Evolutionary conservation across 371 early-diverging fungal species (phyloP).

Genomic region (Apophysomyces variabilis): DNA sequence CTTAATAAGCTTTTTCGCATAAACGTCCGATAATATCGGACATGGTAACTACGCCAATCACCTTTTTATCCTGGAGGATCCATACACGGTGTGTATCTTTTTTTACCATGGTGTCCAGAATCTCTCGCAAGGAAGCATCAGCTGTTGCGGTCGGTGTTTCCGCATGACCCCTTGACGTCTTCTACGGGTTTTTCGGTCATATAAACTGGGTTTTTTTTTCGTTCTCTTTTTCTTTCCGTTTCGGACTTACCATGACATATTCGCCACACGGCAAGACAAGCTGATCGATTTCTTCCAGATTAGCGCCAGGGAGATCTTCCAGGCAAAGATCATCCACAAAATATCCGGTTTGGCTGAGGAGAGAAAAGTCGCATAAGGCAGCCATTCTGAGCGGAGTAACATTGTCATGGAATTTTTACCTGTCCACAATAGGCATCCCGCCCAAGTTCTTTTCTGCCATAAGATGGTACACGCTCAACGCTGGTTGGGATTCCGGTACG

Average conservation of each 20-base stretch:
- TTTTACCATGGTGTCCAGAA: slow-evolving; percentile 44
- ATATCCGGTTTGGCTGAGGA: slow-evolving; percentile 13
- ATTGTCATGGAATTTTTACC: slow-evolving; percentile 20
- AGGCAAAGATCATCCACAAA: slow-evolving; percentile 51
- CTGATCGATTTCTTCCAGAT: slow-evolving; percentile 41
- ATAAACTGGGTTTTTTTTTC: not conserved
- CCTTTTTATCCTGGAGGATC: slow-evolving; percentile 48
- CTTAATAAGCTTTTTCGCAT: slow-evolving; percentile 26
- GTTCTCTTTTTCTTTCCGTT: slow-evolving; percentile 2
- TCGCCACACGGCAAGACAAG: slow-evolving; percentile 47
- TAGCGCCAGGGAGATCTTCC: slow-evolving; percentile 56
- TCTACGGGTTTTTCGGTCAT: not conserved
- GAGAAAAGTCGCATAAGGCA: too few relatives aligned
- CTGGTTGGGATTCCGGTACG: slow-evolving; percentile 36
- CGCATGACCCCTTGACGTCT: slow-evolving; percentile 15
- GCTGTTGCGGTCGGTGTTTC: slow-evolving; percentile 36
- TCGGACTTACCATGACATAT: slow-evolving; percentile 45
- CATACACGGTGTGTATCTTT: slow-evolving; percentile 60
- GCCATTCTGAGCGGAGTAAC: not conserved
- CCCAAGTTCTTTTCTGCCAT: slow-evolving; percentile 51
- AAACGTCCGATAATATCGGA: slow-evolving; percentile 55
- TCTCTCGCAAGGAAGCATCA: slow-evolving; percentile 31
- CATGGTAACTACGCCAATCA: slow-evolving; percentile 57
- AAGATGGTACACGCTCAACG: slow-evolving; percentile 47
- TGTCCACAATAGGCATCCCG: slow-evolving; percentile 56